Conservation (phyloP, 805 yeast species). For the Priceomyces castillae region DNA sequence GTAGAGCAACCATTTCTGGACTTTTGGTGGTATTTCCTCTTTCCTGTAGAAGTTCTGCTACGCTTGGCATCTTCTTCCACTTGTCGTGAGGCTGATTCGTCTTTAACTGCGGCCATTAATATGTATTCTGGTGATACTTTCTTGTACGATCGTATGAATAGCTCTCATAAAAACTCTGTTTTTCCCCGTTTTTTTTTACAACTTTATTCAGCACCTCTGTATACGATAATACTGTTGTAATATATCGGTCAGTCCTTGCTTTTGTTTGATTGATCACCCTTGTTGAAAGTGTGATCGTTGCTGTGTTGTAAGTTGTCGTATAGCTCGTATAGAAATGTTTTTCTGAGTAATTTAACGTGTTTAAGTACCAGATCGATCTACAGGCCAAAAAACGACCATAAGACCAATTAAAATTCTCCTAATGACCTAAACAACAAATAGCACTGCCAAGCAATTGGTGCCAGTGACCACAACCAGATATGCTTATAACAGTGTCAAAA, state of each 20-base stretch:
- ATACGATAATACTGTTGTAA: too few relatives aligned
- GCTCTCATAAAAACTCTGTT: too few relatives aligned
- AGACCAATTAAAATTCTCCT: too few relatives aligned
- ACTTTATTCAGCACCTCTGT: too few relatives aligned
- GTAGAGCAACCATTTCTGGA: constrained; percentile 87
- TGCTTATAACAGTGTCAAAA: too few relatives aligned
- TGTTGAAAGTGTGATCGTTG: constrained; percentile 1
- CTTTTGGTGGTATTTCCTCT: constrained; percentile 85
- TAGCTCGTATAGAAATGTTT: constrained; percentile 9
- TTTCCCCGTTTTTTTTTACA: too few relatives aligned
- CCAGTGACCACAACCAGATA: too few relatives aligned
- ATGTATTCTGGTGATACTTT: background rate
- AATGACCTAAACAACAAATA: too few relatives aligned
- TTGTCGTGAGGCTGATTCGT: background rate
- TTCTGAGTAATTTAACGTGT: background rate
- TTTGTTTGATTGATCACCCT: background rate
- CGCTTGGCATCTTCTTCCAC: constrained; percentile 7
- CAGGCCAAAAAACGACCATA: background rate
- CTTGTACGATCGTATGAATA: too few relatives aligned
- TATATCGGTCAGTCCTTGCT: too few relatives aligned
- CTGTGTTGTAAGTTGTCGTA: constrained; percentile 5
- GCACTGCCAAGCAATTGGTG: too few relatives aligned
- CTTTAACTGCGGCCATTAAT: background rate
- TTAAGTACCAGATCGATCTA: background rate
- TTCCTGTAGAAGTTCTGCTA: constrained; percentile 48